Evolutionary conservation across 495 filamentous ascomycete species (phyloP).

Genomic region (Trichoderma orchidacearum): DNA sequence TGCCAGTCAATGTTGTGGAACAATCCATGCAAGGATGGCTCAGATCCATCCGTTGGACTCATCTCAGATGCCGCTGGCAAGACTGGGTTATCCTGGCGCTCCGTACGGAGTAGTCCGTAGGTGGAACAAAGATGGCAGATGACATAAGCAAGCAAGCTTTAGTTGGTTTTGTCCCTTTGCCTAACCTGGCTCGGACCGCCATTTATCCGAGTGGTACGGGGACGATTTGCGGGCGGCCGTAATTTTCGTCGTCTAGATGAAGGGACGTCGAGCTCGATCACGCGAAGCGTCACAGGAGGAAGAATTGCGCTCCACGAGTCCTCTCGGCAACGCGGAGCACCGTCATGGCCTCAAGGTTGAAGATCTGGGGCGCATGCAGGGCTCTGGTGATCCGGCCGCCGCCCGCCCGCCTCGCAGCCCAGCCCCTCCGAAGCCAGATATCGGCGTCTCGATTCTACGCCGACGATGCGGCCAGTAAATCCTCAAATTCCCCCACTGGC

Average conservation of each 20-base stretch:
- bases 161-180: too few species aligned
- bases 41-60: background rate
- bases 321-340: slow-evolving; percentile 1
- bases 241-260: background rate
- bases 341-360: slow-evolving; percentile 38
- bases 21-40: background rate
- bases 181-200: background rate
- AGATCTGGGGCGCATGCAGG: slow-evolving; percentile 26
- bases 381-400: slow-evolving; percentile 29
- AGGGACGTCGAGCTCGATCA: background rate
- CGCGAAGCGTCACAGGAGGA: background rate
- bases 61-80: background rate
- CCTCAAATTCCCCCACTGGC: background rate
- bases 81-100: too few species aligned
- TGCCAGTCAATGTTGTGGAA: background rate
- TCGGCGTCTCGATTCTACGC: slow-evolving; percentile 1
- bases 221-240: background rate
- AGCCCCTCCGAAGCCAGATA: background rate
- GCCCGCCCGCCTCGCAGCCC: slow-evolving; percentile 10
- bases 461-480: slow-evolving; percentile 8
- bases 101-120: too few species aligned
- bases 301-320: background rate
- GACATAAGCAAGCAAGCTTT: background rate
- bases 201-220: background rate
- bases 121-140: background rate